Conservation (phyloP, 306 rosid genomes). For the Medicago truncatula region DNA sequence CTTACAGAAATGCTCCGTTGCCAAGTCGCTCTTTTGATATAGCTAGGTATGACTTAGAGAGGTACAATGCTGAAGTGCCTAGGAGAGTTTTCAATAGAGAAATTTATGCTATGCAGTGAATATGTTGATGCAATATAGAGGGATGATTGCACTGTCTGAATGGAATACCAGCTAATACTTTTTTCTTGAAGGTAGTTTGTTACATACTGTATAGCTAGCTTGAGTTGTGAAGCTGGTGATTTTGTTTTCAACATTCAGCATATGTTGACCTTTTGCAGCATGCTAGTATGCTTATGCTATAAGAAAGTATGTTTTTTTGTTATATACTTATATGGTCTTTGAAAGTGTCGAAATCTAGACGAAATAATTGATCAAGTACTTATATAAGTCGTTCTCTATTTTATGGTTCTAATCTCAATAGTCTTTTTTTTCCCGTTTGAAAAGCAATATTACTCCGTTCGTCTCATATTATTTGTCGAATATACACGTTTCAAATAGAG, state of each 20-base stretch:
- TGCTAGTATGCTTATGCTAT: not conserved
- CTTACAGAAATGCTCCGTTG: not conserved
- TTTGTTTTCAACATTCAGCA: constrained; percentile 26
- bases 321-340: not conserved
- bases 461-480: not conserved
- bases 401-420: not conserved
- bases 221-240: not conserved
- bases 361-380: not conserved
- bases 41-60: constrained; percentile 4
- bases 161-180: not conserved
- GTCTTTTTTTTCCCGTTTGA: not conserved
- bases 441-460: too few species aligned
- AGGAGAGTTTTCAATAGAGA: constrained; percentile 1
- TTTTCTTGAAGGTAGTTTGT: not conserved
- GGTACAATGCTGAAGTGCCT: constrained; percentile 15
- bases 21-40: constrained; percentile 13
- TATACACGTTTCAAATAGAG: not conserved
- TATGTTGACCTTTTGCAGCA: constrained; percentile 27
- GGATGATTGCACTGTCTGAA: not conserved
- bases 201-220: not conserved
- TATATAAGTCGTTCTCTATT: not conserved
- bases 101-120: constrained; percentile 13
- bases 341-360: too few species aligned
- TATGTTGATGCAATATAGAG: constrained; percentile 10
- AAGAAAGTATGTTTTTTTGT: not conserved